A percentile compares a stretch with the other conserved stretches of the same genome.
Evolutionary conservation across 2,329 filamentous ascomycete species (phyloP).

Genomic region (Colletotrichum sp.): DNA sequence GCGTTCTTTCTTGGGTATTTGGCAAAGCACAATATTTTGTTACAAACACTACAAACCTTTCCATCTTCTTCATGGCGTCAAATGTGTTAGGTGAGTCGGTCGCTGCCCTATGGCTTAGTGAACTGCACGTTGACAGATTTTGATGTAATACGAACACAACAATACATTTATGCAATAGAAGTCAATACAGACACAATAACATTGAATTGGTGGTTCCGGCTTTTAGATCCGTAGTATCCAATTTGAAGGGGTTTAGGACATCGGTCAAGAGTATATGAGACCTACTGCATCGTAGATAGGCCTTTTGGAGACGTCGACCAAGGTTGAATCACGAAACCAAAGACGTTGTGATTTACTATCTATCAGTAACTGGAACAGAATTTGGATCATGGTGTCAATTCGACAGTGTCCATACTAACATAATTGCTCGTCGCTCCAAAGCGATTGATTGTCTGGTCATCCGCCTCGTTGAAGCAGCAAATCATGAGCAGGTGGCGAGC

Average conservation of each 20-base stretch:
- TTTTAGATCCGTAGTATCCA: neutral
- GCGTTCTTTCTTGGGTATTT: too few species aligned
- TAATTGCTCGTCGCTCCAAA: neutral
- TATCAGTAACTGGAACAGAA: neutral
- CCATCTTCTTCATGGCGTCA: too few species aligned
- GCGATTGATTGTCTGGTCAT: neutral
- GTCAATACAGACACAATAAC: neutral
- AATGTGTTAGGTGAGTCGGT: too few species aligned
- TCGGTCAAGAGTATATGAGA: fast-evolving
- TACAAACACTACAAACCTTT: too few species aligned
- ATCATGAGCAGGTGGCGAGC: neutral
- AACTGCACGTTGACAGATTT: neutral
- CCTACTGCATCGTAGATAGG: too few species aligned
- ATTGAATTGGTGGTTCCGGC: neutral
- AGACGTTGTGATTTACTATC: fast-evolving
- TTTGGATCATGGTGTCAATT: fast-evolving
- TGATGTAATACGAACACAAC: too few species aligned
- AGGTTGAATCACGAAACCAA: neutral
- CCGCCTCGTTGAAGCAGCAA: neutral
- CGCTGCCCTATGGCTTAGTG: neutral
- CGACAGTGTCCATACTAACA: neutral
- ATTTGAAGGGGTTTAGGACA: too few species aligned
- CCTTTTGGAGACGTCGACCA: fast-evolving
- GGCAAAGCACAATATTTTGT: too few species aligned
- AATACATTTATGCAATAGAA: neutral